Evolutionary conservation across 345 rosid species (phyloP).

Genomic region (Raphanus sativus): DNA sequence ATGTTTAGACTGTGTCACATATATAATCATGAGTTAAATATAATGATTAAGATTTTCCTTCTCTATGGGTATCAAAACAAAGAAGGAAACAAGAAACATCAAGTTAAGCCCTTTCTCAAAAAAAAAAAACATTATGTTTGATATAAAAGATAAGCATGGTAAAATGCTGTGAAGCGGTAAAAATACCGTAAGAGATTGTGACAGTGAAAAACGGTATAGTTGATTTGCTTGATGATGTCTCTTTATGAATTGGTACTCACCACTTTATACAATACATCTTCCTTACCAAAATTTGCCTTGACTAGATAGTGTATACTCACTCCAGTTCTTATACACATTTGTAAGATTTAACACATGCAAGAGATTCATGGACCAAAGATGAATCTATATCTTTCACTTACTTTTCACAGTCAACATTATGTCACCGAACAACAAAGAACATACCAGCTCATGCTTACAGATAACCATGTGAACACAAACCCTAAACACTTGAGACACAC

Average conservation of each 20-base stretch:
- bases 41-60: slow-evolving; percentile 9
- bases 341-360: neutral
- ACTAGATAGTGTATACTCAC: neutral
- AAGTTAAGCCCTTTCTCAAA: neutral
- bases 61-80: neutral
- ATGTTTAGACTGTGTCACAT: slow-evolving; percentile 8
- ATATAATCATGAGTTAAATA: slow-evolving; percentile 25
- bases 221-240: neutral
- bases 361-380: neutral
- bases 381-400: neutral
- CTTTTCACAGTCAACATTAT: neutral
- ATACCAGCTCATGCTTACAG: neutral
- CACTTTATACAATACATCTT: neutral
- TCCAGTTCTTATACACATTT: neutral
- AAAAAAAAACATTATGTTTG: neutral
- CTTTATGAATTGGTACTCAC: neutral
- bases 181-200: neutral
- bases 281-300: neutral
- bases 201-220: neutral
- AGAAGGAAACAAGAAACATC: neutral
- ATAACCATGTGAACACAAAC: neutral
- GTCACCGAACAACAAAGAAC: neutral
- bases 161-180: neutral
- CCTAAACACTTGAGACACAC: neutral
- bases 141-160: neutral